Conservation (phyloP, 331 rosid species). For the Dryas integrifolia region DNA sequence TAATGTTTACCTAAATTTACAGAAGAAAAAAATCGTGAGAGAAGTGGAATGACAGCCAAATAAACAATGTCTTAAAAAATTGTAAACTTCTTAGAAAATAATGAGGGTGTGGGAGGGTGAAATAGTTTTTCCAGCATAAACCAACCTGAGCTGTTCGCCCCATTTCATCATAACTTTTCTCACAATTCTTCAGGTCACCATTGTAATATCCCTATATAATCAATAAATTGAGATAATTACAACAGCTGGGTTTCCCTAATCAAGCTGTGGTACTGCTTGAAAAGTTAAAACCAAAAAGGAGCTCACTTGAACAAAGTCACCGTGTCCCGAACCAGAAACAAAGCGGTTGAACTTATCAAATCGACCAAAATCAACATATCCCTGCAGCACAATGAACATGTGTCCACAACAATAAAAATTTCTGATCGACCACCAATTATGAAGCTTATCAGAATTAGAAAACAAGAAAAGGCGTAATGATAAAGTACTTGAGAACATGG, state of each 20-base stretch:
- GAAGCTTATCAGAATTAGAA: not conserved
- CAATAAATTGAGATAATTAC: conserved; percentile 21
- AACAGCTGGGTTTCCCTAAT: not conserved
- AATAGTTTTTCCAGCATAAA: conserved; percentile 25
- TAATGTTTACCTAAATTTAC: conserved; percentile 69
- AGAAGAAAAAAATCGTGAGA: conserved; percentile 27
- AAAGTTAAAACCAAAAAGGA: conserved; percentile 7
- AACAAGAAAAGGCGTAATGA: conserved; percentile 11
- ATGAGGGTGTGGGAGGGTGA: not conserved
- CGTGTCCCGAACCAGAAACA: conserved; percentile 65
- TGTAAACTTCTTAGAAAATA: conserved; percentile 11
- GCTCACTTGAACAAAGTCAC: conserved; percentile 80
- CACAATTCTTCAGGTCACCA: conserved; percentile 77
- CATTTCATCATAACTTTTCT: conserved; percentile 71
- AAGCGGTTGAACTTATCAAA: conserved; percentile 65
- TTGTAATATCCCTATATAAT: conserved; percentile 63
- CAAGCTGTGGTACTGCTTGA: not conserved
- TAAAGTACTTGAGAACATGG: conserved; percentile 30
- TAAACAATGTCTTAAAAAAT: not conserved
- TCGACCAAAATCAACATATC: conserved; percentile 84
- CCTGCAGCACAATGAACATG: conserved; percentile 49
- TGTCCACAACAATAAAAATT: conserved; percentile 20
- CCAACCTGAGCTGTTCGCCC: conserved; percentile 96
- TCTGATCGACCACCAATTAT: too few species aligned
- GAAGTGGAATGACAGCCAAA: conserved; percentile 15